phyloP scores from a whole-genome alignment of 495 filamentous ascomycete genomes.

The Opeltia flavorubescens region DNA sequence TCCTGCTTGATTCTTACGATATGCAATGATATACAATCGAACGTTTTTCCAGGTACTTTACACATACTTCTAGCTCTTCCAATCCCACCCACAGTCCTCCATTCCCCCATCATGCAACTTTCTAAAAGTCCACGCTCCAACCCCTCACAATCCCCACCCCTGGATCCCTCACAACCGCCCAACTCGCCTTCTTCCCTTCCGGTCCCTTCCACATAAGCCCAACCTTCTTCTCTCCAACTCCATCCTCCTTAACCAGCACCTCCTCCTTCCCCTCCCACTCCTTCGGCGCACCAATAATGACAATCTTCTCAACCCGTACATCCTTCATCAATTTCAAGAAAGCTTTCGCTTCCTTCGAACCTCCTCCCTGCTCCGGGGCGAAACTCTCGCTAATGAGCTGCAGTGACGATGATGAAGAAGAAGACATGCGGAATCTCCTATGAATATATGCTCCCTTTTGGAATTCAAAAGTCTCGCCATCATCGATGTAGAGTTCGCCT shows the following conservation, averaged over 20 bases:
- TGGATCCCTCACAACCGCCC: constrained; percentile 70
- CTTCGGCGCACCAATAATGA: constrained; percentile 63
- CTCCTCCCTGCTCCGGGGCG: too few relatives aligned
- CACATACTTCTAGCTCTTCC: background rate
- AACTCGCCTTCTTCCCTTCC: constrained; percentile 48
- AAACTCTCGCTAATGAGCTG: too few relatives aligned
- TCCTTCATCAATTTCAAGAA: constrained; percentile 64
- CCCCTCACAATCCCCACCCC: constrained; percentile 60
- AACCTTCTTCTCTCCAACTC: constrained; percentile 39
- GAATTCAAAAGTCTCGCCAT: constrained; percentile 86
- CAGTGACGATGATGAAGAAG: constrained; percentile 33
- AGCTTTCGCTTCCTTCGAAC: constrained; percentile 50
- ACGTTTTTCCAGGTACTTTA: background rate
- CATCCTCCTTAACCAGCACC: constrained; percentile 57
- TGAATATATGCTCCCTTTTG: constrained; percentile 75
- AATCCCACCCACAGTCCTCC: background rate
- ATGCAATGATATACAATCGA: background rate
- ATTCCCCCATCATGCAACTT: background rate
- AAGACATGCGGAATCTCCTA: constrained; percentile 47
- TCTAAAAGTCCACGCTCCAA: constrained; percentile 63
- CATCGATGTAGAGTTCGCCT: constrained; percentile 79
- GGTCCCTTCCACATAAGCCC: constrained; percentile 46
- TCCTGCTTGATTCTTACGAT: background rate
- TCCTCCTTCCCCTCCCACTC: constrained; percentile 54
- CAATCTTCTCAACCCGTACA: constrained; percentile 67